phyloP scores from a whole-genome alignment of 441 rosid species.

The Arabidopsis hybrid region DNA sequence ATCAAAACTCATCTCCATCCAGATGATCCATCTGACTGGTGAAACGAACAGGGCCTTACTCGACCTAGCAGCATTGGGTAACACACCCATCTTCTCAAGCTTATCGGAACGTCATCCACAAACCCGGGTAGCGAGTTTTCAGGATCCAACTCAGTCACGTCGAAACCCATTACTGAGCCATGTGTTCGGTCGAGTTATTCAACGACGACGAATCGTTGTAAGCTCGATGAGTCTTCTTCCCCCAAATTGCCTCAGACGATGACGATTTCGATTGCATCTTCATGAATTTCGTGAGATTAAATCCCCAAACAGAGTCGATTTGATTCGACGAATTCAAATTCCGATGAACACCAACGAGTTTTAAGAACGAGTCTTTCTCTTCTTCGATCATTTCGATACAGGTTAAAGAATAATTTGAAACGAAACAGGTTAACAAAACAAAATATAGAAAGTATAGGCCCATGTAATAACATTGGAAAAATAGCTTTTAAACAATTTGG shows the following conservation, averaged over 20 bases:
- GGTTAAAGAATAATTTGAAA: too few relatives aligned
- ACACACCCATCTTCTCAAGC: slow-evolving; percentile 85
- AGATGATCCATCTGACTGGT: too few relatives aligned
- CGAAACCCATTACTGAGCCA: slow-evolving; percentile 89
- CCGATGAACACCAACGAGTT: slow-evolving; percentile 50
- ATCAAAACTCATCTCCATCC: too few relatives aligned
- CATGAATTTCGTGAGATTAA: slow-evolving; percentile 58
- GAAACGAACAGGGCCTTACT: slow-evolving; percentile 39
- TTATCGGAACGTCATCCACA: slow-evolving; percentile 68
- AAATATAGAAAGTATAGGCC: too few relatives aligned
- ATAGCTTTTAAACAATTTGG: too few relatives aligned
- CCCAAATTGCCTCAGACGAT: slow-evolving; percentile 74
- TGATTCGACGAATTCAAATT: slow-evolving; percentile 41
- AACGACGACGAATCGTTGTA: slow-evolving; percentile 31
- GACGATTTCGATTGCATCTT: slow-evolving; percentile 43
- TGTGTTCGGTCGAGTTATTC: slow-evolving; percentile 50
- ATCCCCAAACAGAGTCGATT: slow-evolving; percentile 50
- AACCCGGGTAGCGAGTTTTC: slow-evolving; percentile 90
- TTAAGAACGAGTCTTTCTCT: slow-evolving; percentile 75
- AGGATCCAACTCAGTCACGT: slow-evolving; percentile 81
- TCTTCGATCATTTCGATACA: slow-evolving; percentile 47
- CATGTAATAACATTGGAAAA: too few relatives aligned
- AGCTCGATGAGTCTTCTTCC: slow-evolving; percentile 54
- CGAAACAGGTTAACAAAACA: too few relatives aligned
- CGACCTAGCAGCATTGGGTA: slow-evolving; percentile 93